These are phyloP conservation scores for Zygoascus biomembranicola DNA, from an alignment of 805 yeast genomes.

Conservation along the genomic window DNA sequence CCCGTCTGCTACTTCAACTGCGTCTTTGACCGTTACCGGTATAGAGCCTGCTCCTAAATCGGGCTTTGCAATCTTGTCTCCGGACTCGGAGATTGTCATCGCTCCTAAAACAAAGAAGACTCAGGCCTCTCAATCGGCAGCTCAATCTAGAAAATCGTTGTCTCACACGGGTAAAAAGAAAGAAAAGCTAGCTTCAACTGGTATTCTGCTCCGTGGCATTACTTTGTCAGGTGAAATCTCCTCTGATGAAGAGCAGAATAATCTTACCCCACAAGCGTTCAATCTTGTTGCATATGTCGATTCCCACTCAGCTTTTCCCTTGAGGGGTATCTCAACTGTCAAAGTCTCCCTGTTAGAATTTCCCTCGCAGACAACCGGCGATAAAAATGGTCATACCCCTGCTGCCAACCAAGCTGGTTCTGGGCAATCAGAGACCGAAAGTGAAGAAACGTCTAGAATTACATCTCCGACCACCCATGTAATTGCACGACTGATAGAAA, in stretches of 20 bases:
- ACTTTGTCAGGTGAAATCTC: constrained; percentile 43
- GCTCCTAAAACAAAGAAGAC: constrained; percentile 47
- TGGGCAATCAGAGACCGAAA: neutral
- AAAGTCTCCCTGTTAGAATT: neutral
- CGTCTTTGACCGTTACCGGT: constrained; percentile 46
- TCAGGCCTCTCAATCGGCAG: neutral
- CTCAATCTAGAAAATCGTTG: neutral
- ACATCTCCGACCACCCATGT: neutral
- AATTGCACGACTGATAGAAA: constrained; percentile 2
- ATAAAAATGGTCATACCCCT: constrained; percentile 2
- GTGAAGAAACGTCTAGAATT: neutral
- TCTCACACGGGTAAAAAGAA: neutral
- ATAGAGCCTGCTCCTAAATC: constrained; percentile 34
- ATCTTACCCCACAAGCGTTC: constrained; percentile 28
- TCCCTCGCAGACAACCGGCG: neutral
- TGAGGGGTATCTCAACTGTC: neutral
- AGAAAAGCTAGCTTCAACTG: constrained; percentile 23
- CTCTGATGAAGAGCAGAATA: constrained; percentile 20
- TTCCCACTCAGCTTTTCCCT: neutral
- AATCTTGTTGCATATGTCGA: neutral
- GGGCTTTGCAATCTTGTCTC: constrained; percentile 44
- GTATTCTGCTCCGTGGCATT: constrained; percentile 42
- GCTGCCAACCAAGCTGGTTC: constrained; percentile 1
- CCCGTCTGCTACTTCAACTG: constrained; percentile 53
- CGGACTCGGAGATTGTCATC: constrained; percentile 62